Evolutionary conservation across 768 basidiomycete genomes (phyloP), one percentile per base, ranked within the genome.

Genomic region (Suillus luteus): DNA sequence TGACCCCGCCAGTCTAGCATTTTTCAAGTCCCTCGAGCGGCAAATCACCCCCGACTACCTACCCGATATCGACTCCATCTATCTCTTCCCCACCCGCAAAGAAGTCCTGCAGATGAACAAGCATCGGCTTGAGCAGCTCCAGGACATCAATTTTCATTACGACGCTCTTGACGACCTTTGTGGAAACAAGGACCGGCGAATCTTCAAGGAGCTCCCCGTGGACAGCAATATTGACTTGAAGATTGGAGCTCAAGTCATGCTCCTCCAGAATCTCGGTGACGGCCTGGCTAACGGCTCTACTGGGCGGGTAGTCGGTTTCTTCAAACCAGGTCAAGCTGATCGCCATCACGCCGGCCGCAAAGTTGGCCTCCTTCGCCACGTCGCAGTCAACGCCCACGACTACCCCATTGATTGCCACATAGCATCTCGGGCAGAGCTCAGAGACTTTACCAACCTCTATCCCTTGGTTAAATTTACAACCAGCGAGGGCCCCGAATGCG

Each of bases 271-370:
- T 68, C 77, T 86, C 52, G 86, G 83, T 43, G 75, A 71, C 35
- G 68, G 79, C 41, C 81, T 91, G n/a, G 89, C 90, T 57, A 91
- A 91, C 69, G 89, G 89, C 1, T 84, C 82, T 44, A 84, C 90
- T 60, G 89, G 89, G 0, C 77, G 76, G 24, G 83, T 91, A 3
- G 72, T 88, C 22, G 85, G 83, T 1, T 91, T 91, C 71, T 76
- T 43, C 41, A 43, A 43, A 19, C 41, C 17, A 17, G 17, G 41
- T 8, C 41, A 43, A 43, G 17, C 41, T 8, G 41, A 43, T 17
- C 6, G 17, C 2, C 41, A 43, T 43, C 41, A 43, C 1, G 17
- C 41, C 17, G 17, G 41, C 6, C 17, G 17, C 41, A 43, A 43
- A 43, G 41, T 43, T 43, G 41, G 41, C 15, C 41, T 43, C 1